Conservation (phyloP, 257 asterid species). For the Nicotiana otophora region DNA sequence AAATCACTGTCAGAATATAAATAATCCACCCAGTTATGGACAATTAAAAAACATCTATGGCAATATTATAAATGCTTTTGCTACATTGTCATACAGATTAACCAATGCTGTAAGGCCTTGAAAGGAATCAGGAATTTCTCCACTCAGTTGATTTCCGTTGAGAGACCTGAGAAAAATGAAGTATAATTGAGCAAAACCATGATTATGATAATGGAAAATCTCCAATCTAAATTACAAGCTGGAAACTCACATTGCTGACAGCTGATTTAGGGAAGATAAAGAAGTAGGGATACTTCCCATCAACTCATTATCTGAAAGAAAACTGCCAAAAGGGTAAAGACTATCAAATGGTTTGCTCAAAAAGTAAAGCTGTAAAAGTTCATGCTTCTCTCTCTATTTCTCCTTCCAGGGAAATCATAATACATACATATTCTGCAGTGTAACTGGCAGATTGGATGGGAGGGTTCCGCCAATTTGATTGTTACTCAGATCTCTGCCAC, state of each 20-base stretch:
- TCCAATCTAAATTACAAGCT: neutral
- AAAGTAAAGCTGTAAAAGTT: neutral
- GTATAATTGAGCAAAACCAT: neutral
- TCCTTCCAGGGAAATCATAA: neutral
- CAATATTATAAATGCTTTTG: constrained; percentile 7
- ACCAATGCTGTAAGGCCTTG: constrained; percentile 53
- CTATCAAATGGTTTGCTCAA: constrained; percentile 35
- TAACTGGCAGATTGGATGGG: constrained; percentile 66
- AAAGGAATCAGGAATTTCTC: constrained; percentile 95
- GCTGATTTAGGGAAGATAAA: constrained; percentile 53
- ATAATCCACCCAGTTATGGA: constrained; percentile 11
- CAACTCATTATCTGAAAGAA: constrained; percentile 85
- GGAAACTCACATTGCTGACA: constrained; percentile 73
- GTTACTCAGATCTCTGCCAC: constrained; percentile 84
- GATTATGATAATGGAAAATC: neutral
- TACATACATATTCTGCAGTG: constrained; percentile 64
- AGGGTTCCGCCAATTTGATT: constrained; percentile 86
- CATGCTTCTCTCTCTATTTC: neutral
- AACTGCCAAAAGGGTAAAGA: constrained; percentile 74
- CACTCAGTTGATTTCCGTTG: constrained; percentile 65
- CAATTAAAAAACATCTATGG: constrained; percentile 10
- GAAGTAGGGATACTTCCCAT: constrained; percentile 84
- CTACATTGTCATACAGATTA: constrained; percentile 60
- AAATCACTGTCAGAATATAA: constrained; percentile 58
- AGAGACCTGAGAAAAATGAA: constrained; percentile 60